Evolutionary conservation across 768 basidiomycete genomes (phyloP).

Genomic region (Mycena albidolilacea): DNA sequence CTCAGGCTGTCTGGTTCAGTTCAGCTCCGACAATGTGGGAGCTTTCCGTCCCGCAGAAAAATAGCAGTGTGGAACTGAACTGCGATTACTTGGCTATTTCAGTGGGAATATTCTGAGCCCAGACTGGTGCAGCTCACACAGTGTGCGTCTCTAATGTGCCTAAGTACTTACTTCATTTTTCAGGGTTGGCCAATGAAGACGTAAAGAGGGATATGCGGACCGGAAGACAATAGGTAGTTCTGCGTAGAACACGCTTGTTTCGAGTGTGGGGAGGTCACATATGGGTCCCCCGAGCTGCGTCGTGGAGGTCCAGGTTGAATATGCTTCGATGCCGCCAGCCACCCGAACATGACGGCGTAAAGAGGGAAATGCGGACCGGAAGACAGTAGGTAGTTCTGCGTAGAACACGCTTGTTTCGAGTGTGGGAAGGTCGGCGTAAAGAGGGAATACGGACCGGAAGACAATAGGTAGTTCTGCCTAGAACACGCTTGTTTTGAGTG

Average conservation of each 20-base stretch:
- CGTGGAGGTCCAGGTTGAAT: neutral
- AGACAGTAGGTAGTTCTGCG: neutral
- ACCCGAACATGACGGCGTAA: slow-evolving; percentile 2
- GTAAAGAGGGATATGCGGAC: slow-evolving; percentile 1
- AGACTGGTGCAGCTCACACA: no score
- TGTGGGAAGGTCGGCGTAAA: neutral
- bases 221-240: neutral
- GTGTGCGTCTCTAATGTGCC: slow-evolving; percentile 17
- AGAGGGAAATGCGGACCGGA: neutral
- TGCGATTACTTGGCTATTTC: no score
- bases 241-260: neutral
- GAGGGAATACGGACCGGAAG: no score
- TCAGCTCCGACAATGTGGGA: no score
- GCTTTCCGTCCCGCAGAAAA: no score
- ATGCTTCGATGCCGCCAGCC: slow-evolving; percentile 5
- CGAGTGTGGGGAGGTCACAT: neutral
- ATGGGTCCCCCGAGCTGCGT: slow-evolving; percentile 24
- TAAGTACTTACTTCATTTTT: slow-evolving; percentile 14
- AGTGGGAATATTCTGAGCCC: no score
- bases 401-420: neutral
- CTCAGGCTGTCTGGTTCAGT: no score
- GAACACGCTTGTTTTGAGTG: no score
- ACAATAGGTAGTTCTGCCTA: no score
- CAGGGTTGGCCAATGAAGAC: slow-evolving; percentile 28
- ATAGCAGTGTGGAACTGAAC: no score